Evolutionary conservation across 352 stramenopile genomes (phyloP).

Genomic region (Globisporangium radiosum): DNA sequence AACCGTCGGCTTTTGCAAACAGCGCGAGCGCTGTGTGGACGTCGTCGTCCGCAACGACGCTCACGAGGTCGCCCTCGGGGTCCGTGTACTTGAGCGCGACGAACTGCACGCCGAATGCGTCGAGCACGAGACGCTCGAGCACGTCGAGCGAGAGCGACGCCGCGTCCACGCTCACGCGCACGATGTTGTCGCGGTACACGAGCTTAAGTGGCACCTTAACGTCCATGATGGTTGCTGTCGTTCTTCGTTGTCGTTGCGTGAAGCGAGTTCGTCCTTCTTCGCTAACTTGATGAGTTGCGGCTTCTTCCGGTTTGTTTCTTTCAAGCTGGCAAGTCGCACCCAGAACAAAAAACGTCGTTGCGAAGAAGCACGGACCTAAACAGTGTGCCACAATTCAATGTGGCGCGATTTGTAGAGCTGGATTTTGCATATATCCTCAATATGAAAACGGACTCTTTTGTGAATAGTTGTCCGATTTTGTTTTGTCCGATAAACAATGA

Average conservation of each 20-base stretch:
- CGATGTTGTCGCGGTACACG: constrained; percentile 66
- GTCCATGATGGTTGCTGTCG: not conserved
- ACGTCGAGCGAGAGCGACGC: constrained; percentile 32
- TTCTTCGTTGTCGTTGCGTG: not conserved
- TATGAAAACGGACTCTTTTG: too few species aligned
- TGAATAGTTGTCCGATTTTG: too few species aligned
- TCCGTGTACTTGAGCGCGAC: constrained; percentile 79
- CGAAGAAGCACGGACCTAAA: too few species aligned
- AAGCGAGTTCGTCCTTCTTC: not conserved
- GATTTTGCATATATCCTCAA: too few species aligned
- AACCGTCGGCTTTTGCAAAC: constrained; percentile 28
- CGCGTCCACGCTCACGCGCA: constrained; percentile 61
- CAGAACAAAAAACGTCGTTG: too few species aligned
- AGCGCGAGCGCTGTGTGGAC: constrained; percentile 55
- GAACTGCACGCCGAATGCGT: constrained; percentile 45
- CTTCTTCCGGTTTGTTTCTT: not conserved
- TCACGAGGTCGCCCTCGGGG: constrained; percentile 58
- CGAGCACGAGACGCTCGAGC: constrained; percentile 39
- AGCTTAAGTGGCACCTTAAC: constrained; percentile 60
- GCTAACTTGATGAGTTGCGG: not conserved
- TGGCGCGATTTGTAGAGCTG: too few species aligned
- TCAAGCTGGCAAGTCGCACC: too few species aligned
- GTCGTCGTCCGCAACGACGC: constrained; percentile 55
- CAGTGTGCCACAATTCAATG: too few species aligned
- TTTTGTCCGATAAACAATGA: too few species aligned